Conservation (phyloP, 768 basidiomycete genomes). For the Hortiboletus campestris region DNA sequence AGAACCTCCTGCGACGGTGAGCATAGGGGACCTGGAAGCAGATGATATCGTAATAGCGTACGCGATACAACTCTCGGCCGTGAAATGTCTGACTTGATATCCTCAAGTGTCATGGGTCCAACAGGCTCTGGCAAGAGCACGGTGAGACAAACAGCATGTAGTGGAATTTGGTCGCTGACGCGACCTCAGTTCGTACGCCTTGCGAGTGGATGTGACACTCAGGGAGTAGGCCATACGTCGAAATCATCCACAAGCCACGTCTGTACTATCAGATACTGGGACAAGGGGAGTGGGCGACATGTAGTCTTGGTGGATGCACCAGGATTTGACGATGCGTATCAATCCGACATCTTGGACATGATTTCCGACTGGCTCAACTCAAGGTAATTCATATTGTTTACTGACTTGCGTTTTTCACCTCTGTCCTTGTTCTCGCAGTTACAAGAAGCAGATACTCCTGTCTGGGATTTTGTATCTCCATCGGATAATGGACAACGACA, state of each 20-base stretch:
- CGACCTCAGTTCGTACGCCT: constrained; percentile 7
- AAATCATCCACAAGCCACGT: constrained; percentile 12
- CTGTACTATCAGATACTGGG: not conserved
- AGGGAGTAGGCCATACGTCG: constrained; percentile 5
- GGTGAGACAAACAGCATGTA: not conserved
- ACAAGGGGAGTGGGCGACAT: not conserved
- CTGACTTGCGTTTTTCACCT: not conserved
- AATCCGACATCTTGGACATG: constrained; percentile 7
- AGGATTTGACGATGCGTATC: constrained; percentile 19
- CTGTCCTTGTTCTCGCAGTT: not conserved
- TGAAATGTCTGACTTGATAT: not conserved
- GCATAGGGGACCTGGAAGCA: not conserved
- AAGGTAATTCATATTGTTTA: constrained; percentile 1
- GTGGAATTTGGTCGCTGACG: not conserved
- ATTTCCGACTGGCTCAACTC: constrained; percentile 16
- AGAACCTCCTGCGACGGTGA: not conserved
- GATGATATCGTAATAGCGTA: constrained; percentile 16
- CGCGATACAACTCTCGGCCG: not conserved
- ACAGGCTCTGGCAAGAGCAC: constrained; percentile 18
- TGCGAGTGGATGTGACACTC: not conserved
- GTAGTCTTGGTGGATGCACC: constrained; percentile 28
- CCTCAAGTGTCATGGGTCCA: constrained; percentile 19
- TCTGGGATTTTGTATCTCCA: constrained; percentile 40
- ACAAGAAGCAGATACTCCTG: constrained; percentile 15
- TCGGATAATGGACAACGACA: constrained; percentile 38